Evolutionary conservation across 78 protist genomes (phyloP), one percentile per base, ranked within the genome.

Genomic region (Chrysochromulina tobinii): DNA sequence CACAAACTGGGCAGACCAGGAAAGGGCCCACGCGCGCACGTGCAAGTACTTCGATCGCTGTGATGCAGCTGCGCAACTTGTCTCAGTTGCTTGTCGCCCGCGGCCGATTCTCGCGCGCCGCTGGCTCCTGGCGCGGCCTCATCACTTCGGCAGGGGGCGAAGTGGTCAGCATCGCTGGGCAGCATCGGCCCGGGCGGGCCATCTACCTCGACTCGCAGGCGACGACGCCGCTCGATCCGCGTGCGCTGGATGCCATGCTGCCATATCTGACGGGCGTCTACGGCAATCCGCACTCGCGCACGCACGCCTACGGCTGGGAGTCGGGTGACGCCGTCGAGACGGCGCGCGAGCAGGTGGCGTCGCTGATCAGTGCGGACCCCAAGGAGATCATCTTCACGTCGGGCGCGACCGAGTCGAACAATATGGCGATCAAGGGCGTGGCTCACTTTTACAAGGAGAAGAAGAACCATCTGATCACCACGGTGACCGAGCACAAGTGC

Each of bases 401-500:
- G 7, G 99, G 99, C 8, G 99, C 99, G 25, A 98, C 99, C n/a
- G 99, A 98, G 95, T 94, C 97, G 55, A 98, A 98, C 94, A 98
- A 98, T 92, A 94, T 96, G 72, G 98, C 99, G 55, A 87, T 98
- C 73, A 98, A 98, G 94, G 99, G 99, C 25, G 96, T 97, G 0
- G 98, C 98, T 5, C 90, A 92, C 61, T 98, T 97, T 92, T 95
- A 96, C 93, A 83, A n/a, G 21, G 72, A 27, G 15, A 96, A 90
- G 57, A 98, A 98, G 98, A 93, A 91, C 27, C 99, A 98, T 90
- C 85, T 98, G 58, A 94, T 98, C 87, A 98, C 99, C 14, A 81
- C 96, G 0, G 96, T 88, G 73, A 98, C 98, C 11, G 95, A 91
- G 55, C 53, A 73, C 92, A 92, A 92, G 87, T 90, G 99, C 88